Percentiles rank a stretch among this genome's conserved stretches.
phyloP scores from a whole-genome alignment of 169 alveolate genomes.

The Cryptosporidium parvum region DNA sequence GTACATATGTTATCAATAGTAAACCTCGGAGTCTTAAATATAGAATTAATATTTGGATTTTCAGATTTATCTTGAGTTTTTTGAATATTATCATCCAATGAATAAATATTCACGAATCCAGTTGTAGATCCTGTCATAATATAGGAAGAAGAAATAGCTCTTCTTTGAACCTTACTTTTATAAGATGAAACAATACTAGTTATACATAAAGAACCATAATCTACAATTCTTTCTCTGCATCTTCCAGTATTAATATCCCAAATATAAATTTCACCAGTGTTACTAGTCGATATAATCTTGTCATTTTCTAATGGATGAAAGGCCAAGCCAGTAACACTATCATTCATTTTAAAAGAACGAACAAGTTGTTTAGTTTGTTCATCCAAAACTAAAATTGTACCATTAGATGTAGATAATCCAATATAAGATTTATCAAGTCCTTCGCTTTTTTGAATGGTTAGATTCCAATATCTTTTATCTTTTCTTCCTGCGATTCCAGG shows the following conservation, averaged over 20 bases:
- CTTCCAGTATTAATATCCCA: slow-evolving; percentile 76
- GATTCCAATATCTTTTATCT: slow-evolving; percentile 70
- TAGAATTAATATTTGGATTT: neutral
- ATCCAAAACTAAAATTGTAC: slow-evolving; percentile 36
- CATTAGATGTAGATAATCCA: slow-evolving; percentile 56
- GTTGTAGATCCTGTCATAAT: slow-evolving; percentile 66
- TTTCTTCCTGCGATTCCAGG: slow-evolving; percentile 71
- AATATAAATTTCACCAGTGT: slow-evolving; percentile 46
- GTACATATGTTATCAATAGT: slow-evolving; percentile 42
- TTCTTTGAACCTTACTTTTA: neutral
- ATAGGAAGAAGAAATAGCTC: slow-evolving; percentile 5
- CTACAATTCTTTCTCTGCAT: slow-evolving; percentile 55
- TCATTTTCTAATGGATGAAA: slow-evolving; percentile 55
- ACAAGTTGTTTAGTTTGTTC: slow-evolving; percentile 58
- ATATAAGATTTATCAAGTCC: slow-evolving; percentile 29
- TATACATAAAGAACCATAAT: slow-evolving; percentile 54
- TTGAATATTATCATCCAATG: neutral
- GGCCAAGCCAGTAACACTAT: slow-evolving; percentile 49
- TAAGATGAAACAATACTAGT: slow-evolving; percentile 36
- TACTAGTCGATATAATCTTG: slow-evolving; percentile 34
- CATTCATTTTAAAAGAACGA: slow-evolving; percentile 65
- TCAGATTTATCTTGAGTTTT: neutral
- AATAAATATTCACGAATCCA: slow-evolving; percentile 63
- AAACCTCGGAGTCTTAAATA: slow-evolving; percentile 31
- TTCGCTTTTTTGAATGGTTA: slow-evolving; percentile 39